Evolutionary conservation across 2,329 filamentous ascomycete genomes (phyloP), one percentile per base, ranked within the genome.

Genomic region (Alternaria rosae): DNA sequence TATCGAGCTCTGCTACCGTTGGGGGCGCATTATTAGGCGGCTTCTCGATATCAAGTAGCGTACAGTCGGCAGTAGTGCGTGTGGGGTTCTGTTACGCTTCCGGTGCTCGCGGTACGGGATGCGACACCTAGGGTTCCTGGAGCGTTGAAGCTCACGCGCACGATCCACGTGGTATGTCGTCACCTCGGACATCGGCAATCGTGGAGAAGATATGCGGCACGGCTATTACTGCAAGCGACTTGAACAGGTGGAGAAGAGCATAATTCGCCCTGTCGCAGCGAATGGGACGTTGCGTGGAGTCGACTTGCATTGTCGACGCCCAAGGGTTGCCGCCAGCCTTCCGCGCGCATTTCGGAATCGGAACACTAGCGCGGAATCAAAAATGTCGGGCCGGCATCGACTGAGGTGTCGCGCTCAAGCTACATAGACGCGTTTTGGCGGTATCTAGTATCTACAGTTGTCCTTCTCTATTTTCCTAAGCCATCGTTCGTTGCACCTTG

Each of bases 401-500:
- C 13, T 28, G 44, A 17, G 11, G 26, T 26, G 28, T 20, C 11
- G 25, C 45, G 17, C 26, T 7, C 6, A 35, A 11, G 47, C 13
- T n/a, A 32, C 12, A 35, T n/a, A 43, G 20, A 23, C 20, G 17
- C 47, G 20, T 38, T 3, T 54, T 20, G 2, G 38, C 28, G 23
- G 6, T 45, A 41, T 32, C 28, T 20, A 6, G 20, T 13, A 3
- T 28, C 41, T 45, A 30, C 20, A 17, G 20, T 12, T 28, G n/a
- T 21, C 10, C 6, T 48, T 30, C 28, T 12, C 11, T 6, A 30
- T 6, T 8, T 25, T 25, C 23, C 32, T 62, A 72, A 23, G 70
- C 69, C 76, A 78, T 77, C 1, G 69, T 75, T 53, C 75, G 72
- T 52, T 71, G 69, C 15, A 80, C 72, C 32, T 56, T 75, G 17